Evolutionary conservation across 257 asterid species (phyloP), one percentile per base, ranked within the genome.

Genomic region (Gynochthodes officinalis): DNA sequence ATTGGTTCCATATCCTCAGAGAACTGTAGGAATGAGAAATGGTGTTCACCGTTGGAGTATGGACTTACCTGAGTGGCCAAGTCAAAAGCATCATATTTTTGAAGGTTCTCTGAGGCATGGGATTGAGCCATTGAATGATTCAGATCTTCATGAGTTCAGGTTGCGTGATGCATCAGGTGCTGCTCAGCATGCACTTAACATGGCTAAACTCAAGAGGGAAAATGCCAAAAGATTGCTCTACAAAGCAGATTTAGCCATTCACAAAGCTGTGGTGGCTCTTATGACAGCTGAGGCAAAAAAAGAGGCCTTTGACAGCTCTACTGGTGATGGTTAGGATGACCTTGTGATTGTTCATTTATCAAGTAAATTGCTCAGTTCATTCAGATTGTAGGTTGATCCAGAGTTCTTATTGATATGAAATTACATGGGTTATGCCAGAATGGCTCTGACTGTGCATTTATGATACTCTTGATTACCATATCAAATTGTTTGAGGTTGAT

Each of bases 171-270:
- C 96, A 63, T 71, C 89, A 7, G 73, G 84, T 76, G 96, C 90
- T 15, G 90, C 96, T 28, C 80, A 76, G 75, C 89, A 80, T 66
- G 95, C 97, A 4, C 74, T 5, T 10, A 76, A 76, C 64, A 58
- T 88, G 84, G 98, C 97, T 9, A 94, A 85, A 84, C 81, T 89
- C 61, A 94, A 90, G 89, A 88, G 95, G 71, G 96, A 89, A 73
- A 87, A 67, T 79, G 98, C 98, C 37, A 90, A 84, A 53, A 91
- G 82, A 78, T 73, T 89, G 84, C 78, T 88, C 40, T 78, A 71
- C 67, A 81, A 82, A 75, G 98, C 98, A 68, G 97, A 94, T 76
- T 50, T 83, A 54, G 94, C 95, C 27, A 76, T 91, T 79, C 97
- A 94, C 82, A 91, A 86, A 83, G 97, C 98, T 67, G 92, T 74